Percentiles rank a stretch among this genome's conserved stretches.
These are phyloP conservation scores for Cornus suecica DNA, from an alignment of 148 eudicot species.

Conservation along the genomic window DNA sequence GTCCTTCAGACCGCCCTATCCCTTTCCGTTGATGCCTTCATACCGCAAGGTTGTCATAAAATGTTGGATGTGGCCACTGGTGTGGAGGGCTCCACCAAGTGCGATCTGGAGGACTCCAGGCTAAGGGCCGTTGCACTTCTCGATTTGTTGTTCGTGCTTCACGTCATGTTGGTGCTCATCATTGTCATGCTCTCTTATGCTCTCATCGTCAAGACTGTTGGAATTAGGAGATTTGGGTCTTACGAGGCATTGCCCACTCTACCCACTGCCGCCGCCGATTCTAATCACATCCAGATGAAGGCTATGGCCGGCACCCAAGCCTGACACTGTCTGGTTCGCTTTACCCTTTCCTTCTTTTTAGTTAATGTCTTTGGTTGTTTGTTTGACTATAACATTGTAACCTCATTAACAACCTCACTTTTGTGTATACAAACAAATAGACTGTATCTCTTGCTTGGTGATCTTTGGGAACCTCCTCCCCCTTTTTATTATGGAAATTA, in stretches of 20 bases:
- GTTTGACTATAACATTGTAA: neutral
- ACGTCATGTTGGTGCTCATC: slow-evolving; percentile 56
- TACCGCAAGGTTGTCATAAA: slow-evolving; percentile 85
- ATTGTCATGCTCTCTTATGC: slow-evolving; percentile 51
- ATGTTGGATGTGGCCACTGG: slow-evolving; percentile 73
- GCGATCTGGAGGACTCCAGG: slow-evolving; percentile 77
- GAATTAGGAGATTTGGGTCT: slow-evolving; percentile 54
- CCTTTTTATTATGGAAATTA: neutral
- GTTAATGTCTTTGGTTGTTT: neutral
- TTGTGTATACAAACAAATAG: neutral
- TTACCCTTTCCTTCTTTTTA: neutral
- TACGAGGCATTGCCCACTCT: slow-evolving; percentile 70
- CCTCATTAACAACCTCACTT: neutral
- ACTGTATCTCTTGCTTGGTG: neutral
- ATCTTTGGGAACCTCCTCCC: neutral
- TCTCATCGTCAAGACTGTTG: slow-evolving; percentile 40
- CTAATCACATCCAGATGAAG: slow-evolving; percentile 79
- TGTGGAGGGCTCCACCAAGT: slow-evolving; percentile 79
- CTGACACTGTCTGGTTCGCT: slow-evolving; percentile 22
- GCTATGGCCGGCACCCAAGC: slow-evolving; percentile 83
- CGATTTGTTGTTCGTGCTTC: slow-evolving; percentile 63
- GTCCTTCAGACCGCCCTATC: slow-evolving; percentile 66
- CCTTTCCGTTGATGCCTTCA: slow-evolving; percentile 73
- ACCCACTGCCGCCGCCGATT: slow-evolving; percentile 29
- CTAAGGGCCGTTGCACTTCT: slow-evolving; percentile 69